Evolutionary conservation across 352 stramenopile species (phyloP).

Genomic region (Phytophthora boehmeriae): DNA sequence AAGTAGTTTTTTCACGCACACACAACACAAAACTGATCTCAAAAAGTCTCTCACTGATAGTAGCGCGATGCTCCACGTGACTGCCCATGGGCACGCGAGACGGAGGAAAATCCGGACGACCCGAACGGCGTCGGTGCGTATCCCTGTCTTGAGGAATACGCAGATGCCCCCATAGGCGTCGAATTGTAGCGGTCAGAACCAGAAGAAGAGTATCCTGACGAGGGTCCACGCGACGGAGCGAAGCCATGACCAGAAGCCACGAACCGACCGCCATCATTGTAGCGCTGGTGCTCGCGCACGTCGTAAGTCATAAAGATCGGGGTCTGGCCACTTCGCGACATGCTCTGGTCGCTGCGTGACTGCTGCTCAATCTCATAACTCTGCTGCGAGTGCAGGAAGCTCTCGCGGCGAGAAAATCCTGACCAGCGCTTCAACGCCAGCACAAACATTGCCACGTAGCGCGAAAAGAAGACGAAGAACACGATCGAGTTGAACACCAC

Average conservation of each 20-base stretch:
- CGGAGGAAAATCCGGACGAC: constrained; percentile 26
- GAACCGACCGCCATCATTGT: constrained; percentile 31
- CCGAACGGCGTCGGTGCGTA: constrained; percentile 20
- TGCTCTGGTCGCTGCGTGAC: no score
- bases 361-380: constrained; percentile 26
- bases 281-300: constrained; percentile 20
- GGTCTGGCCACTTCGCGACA: constrained; percentile 14
- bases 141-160: constrained; percentile 14
- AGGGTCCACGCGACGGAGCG: constrained; percentile 16
- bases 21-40: no score
- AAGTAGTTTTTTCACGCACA: no score
- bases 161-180: constrained; percentile 19
- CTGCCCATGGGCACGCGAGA: constrained; percentile 6
- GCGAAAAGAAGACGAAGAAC: constrained; percentile 60
- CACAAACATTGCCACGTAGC: constrained; percentile 65
- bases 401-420: constrained; percentile 32
- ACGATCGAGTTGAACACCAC: constrained; percentile 66
- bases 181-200: constrained; percentile 20
- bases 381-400: constrained; percentile 27
- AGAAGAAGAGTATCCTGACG: constrained; percentile 20
- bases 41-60: constrained; percentile 17
- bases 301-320: constrained; percentile 34
- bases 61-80: constrained; percentile 13
- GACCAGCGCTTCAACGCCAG: constrained; percentile 58
- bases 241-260: constrained; percentile 25